Base-by-base conservation (phyloP, 768 basidiomycete genomes). In the Mycena amicta region DNA sequence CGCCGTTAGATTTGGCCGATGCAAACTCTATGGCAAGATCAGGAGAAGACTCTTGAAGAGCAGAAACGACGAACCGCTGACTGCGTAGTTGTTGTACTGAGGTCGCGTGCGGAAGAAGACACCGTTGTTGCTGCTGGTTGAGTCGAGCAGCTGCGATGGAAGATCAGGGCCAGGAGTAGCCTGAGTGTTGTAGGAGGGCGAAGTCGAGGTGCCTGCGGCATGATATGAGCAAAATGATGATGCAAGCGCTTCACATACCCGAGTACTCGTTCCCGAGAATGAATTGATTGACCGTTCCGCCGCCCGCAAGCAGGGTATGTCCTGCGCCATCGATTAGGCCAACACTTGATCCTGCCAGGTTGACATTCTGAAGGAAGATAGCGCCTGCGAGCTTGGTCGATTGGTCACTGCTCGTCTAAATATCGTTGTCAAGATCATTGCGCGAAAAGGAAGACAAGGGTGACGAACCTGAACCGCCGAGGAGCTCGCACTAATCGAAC, bases 181-280 rank as follows among this genome's bases (percentile, higher is more conserved):
- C 64, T 63, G 63, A 23, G 25, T 55, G 72, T 82, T 25, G 37
- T 62, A 25, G 66, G 64, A 6, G 53, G 26, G 29, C 68, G 67
- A 25, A 6, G 47, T 25, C n/a, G 47, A 49, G 27, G 23, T 49
- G 5, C 47, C 47, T 49, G 26, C 13, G 5, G n/a, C 41, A 13
- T 5, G 27, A 49, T 25, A 26, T 49, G 25, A 49, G 47, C 20
- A 6, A 11, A 20, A 20, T 8, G 33, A 37, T 5, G 41, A 20
- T 22, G 12, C 6, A 49, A 49, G n/a, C 12, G 25, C 5, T 13
- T 13, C n/a, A 29, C 68, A 66, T 28, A 43, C 83, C 82, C 4
- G 69, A 68, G 62, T 80, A 84, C 45, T 80, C 71, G 57, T 83
- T 82, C 27, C 83, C 83, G 60, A 84, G 82, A 13, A 70, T 79